Percentiles rank a stretch among this genome's conserved stretches.
Evolutionary conservation across 306 rosid genomes (phyloP).

Genomic region (Hippophae tibetana): DNA sequence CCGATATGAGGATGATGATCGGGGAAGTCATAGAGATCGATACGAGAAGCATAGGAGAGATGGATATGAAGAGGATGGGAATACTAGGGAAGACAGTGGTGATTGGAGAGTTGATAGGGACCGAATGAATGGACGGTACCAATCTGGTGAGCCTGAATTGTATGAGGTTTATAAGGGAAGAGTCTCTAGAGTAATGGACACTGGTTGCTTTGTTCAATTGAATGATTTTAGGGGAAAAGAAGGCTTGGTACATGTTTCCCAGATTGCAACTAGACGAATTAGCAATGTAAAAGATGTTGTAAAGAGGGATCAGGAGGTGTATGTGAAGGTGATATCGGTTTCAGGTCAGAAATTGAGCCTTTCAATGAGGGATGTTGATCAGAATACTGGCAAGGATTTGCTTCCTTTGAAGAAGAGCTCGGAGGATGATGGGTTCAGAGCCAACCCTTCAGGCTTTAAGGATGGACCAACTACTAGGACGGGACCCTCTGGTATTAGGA

Average conservation of each 20-base stretch:
- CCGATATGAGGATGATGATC: conserved; percentile 17
- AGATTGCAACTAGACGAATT: conserved; percentile 68
- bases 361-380: conserved; percentile 86
- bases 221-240: conserved; percentile 70
- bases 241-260: conserved; percentile 83
- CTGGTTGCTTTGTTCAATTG: conserved; percentile 74
- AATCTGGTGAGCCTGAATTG: conserved; percentile 47
- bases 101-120: conserved; percentile 25
- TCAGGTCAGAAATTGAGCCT: conserved; percentile 79
- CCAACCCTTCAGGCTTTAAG: conserved; percentile 50
- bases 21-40: conserved; percentile 31
- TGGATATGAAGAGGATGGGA: conserved; percentile 24
- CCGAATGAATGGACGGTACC: conserved; percentile 20
- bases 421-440: conserved; percentile 40
- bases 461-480: conserved; percentile 61
- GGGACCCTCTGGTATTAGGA: conserved; percentile 78
- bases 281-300: conserved; percentile 74
- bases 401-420: conserved; percentile 62
- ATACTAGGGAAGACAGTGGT: conserved; percentile 27
- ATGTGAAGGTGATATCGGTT: conserved; percentile 63
- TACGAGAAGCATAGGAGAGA: conserved; percentile 21
- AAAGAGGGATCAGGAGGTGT: conserved; percentile 76
- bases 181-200: conserved; percentile 73
- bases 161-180: conserved; percentile 70
- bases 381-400: conserved; percentile 64